Base-by-base conservation (phyloP, 495 filamentous ascomycete species). In the Astrothelium macrocarpum region DNA sequence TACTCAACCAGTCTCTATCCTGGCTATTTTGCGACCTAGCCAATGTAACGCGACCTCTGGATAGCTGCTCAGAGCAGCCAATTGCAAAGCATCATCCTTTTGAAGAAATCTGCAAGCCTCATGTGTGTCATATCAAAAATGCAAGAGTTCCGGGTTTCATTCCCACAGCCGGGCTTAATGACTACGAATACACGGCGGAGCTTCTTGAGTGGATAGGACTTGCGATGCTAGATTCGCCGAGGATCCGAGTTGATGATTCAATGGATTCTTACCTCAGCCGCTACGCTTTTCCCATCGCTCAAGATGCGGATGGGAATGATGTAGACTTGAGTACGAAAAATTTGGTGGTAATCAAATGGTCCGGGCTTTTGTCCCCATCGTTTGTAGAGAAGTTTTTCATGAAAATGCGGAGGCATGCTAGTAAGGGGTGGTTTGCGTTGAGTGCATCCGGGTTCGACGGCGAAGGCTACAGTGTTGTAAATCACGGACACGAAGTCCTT, bases 191-290 rank as follows among this genome's bases (percentile, higher is more conserved):
- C 67, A 82, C 84, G 32, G 79, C 81, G 1, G 83, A 87, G 16
- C 68, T 90, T 12, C 85, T 90, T 31, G 94, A 98, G 74, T 98
- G 91, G 90, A 75, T 97, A 1, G 86, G 87, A 28, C 78, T 98
- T 61, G 76, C 89, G 12, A 79, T 82, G 14, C 80, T 93, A 1
- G 72, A 80, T 16, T 95, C 91, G 26, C 86, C 88, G n/a, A 83
- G 91, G 31, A 72, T 97, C 5, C 73, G 75, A 18, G 75, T 73
- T 14, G 73, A 76, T n/a, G 90, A 96, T 72, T 74, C 77, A 18
- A 82, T 96, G 56, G 90, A 97, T 72, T 79, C 90, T 0, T 93
- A 87, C 68, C 78, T 98, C 14, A 85, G 85, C 62, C 84, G 88
- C n/a, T 98, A 97, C 72, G 71, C 76, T n/a, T 78, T 86, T 7